A percentile compares a stretch with the other conserved stretches of the same genome.
Evolutionary conservation across 768 basidiomycete species (phyloP).

Genomic region (Phylloporus arenicola): DNA sequence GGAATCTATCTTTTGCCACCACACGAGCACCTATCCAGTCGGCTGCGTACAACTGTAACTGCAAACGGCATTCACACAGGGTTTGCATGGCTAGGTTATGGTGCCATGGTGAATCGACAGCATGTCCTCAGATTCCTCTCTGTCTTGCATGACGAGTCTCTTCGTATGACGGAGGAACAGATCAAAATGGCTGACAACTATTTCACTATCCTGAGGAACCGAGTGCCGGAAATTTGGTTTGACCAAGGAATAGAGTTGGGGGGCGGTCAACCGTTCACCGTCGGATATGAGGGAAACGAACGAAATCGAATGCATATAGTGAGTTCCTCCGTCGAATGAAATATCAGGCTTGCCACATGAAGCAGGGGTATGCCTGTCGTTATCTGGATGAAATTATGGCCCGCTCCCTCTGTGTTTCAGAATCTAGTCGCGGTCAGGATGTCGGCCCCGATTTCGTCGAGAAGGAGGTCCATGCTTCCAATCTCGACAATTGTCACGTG

Average conservation of each 20-base stretch:
- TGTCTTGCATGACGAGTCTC: conserved; percentile 33
- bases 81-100: conserved; percentile 66
- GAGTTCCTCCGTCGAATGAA: conserved; percentile 21
- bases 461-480: neutral
- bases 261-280: conserved; percentile 58
- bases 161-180: conserved; percentile 46
- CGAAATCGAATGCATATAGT: conserved; percentile 58
- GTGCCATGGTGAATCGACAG: conserved; percentile 46
- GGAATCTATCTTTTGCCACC: conserved; percentile 54
- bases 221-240: conserved; percentile 56
- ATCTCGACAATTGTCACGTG: conserved; percentile 2
- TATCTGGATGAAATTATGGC: conserved; percentile 37
- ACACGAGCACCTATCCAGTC: conserved; percentile 54
- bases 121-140: conserved; percentile 43
- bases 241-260: conserved; percentile 57
- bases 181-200: conserved; percentile 69
- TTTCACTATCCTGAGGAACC: conserved; percentile 54
- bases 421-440: neutral
- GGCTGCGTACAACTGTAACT: conserved; percentile 41
- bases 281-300: conserved; percentile 51
- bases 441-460: conserved; percentile 8
- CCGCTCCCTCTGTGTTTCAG: neutral
- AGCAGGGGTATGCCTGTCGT: conserved; percentile 41
- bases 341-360: neutral
- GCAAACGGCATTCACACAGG: conserved; percentile 42